phyloP scores from a whole-genome alignment of 768 basidiomycete species.

The Hericium erinaceus region DNA sequence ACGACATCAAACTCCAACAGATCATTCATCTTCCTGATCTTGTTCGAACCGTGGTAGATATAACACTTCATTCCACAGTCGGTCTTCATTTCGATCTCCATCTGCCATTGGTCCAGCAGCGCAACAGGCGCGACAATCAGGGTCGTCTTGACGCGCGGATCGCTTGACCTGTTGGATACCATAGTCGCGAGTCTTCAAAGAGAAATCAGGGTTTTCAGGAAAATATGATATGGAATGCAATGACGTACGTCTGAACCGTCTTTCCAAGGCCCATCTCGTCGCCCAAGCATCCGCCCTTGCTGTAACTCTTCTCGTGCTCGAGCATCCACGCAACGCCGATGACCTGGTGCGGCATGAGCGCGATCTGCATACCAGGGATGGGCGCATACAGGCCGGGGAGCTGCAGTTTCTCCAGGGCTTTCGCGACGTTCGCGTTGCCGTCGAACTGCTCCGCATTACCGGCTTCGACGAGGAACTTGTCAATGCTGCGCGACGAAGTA shows the following conservation, averaged over 20 bases:
- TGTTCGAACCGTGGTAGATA: slow-evolving; percentile 54
- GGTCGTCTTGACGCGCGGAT: slow-evolving; percentile 49
- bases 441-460: slow-evolving; percentile 53
- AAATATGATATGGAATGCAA: background rate
- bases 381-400: slow-evolving; percentile 37
- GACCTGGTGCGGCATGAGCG: slow-evolving; percentile 61
- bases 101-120: slow-evolving; percentile 58
- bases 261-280: slow-evolving; percentile 51
- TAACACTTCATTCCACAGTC: slow-evolving; percentile 37
- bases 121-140: slow-evolving; percentile 61
- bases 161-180: slow-evolving; percentile 39
- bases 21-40: slow-evolving; percentile 36
- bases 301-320: slow-evolving; percentile 21
- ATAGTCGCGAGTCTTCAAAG: slow-evolving; percentile 41
- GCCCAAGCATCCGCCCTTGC: slow-evolving; percentile 24
- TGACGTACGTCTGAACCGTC: slow-evolving; percentile 21
- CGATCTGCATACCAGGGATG: slow-evolving; percentile 50
- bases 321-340: slow-evolving; percentile 42
- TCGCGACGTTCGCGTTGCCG: slow-evolving; percentile 47
- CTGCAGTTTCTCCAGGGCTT: slow-evolving; percentile 44
- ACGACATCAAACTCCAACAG: slow-evolving; percentile 24
- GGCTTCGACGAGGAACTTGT: slow-evolving; percentile 43
- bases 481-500: slow-evolving; percentile 29
- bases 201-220: background rate
- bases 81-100: slow-evolving; percentile 51